Percentiles rank a stretch among this genome's conserved stretches.
phyloP scores from a whole-genome alignment of 2,329 filamentous ascomycete species.

The Ophiostoma sp. region DNA sequence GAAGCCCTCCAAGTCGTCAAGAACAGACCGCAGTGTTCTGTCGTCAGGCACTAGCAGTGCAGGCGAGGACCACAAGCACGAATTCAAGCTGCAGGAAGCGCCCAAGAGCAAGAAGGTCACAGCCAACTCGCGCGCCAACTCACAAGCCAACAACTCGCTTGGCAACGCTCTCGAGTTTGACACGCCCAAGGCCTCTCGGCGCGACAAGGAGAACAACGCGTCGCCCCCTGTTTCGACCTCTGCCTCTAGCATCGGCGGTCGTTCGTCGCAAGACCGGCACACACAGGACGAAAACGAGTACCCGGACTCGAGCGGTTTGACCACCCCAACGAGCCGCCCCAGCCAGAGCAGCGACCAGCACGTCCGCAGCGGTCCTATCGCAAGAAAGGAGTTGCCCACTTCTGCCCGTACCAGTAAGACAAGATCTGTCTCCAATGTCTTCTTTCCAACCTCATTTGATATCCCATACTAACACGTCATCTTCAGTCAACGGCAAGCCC shows the following conservation, averaged over 20 bases:
- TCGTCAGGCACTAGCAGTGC: constrained; percentile 36
- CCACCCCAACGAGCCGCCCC: constrained; percentile 42
- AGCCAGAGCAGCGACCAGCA: constrained; percentile 47
- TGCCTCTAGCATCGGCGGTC: constrained; percentile 44
- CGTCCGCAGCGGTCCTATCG: constrained; percentile 50
- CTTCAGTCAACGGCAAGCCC: constrained; percentile 42
- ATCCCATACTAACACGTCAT: neutral
- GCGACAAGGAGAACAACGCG: constrained; percentile 40
- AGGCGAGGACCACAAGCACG: constrained; percentile 47
- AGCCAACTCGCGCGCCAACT: constrained; percentile 46
- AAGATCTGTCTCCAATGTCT: neutral
- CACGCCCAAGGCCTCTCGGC: constrained; percentile 41
- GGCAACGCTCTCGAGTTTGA: constrained; percentile 36
- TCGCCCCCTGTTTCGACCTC: constrained; percentile 30
- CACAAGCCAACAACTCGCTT: constrained; percentile 43
- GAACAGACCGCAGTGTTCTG: constrained; percentile 39
- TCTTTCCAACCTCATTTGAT: neutral
- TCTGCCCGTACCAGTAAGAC: constrained; percentile 48
- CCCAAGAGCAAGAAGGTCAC: constrained; percentile 61
- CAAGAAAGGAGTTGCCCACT: constrained; percentile 64
- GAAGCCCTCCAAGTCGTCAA: constrained; percentile 50
- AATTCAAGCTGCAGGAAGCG: constrained; percentile 79
- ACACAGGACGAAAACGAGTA: constrained; percentile 53
- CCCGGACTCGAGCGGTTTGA: constrained; percentile 40
- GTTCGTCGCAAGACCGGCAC: constrained; percentile 59